A percentile compares a stretch with the other conserved stretches of the same genome.
phyloP scores from a whole-genome alignment of 2,329 filamentous ascomycete genomes.

The Botrytis porri region DNA sequence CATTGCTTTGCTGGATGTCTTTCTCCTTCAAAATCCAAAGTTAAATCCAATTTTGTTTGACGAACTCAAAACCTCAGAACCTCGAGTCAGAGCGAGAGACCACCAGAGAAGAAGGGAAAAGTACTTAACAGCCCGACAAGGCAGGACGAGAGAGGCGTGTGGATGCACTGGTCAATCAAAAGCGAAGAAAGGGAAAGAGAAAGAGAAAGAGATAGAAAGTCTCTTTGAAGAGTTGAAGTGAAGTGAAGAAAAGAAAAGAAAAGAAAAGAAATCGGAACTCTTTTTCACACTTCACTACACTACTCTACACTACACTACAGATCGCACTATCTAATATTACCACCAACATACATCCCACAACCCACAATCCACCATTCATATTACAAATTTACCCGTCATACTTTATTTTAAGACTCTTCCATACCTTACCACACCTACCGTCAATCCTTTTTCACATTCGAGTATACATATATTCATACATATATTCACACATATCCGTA shows the following conservation, averaged over 20 bases:
- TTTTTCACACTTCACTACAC: background rate
- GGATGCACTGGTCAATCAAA: background rate
- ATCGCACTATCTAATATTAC: background rate
- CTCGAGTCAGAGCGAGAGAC: background rate
- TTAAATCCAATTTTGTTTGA: background rate
- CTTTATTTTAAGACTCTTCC: background rate
- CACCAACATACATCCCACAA: background rate
- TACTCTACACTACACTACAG: background rate
- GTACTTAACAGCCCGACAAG: background rate
- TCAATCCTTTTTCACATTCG: background rate
- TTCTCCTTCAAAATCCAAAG: background rate
- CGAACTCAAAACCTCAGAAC: background rate
- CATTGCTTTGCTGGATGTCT: background rate
- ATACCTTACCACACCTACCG: background rate
- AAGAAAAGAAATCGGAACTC: constrained; percentile 16
- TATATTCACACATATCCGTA: background rate
- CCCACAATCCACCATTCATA: background rate
- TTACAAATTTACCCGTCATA: background rate
- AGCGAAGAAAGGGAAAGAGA: background rate
- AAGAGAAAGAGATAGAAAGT: constrained; percentile 4
- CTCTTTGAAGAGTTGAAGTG: background rate
- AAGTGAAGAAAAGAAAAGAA: no score
- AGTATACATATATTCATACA: no score
- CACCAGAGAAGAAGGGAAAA: background rate
- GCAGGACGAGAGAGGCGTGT: background rate